Evolutionary conservation across 352 stramenopile genomes (phyloP), one percentile per base, ranked within the genome.

Genomic region (Phytophthora sp.): DNA sequence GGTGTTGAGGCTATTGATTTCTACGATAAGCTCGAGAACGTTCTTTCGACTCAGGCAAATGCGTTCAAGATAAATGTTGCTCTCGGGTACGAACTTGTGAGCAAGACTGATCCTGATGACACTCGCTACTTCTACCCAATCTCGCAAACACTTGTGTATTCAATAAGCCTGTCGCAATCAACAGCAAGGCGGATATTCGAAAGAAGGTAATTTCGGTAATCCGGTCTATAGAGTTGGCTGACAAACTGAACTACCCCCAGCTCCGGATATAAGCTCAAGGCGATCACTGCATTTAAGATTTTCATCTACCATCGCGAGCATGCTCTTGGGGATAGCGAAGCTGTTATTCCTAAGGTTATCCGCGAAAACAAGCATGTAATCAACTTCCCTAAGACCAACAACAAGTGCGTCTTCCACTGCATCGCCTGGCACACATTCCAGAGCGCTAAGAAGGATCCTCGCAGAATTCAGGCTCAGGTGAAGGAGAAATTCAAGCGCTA

Each of bases 271-370:
- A 41, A 41, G 35, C 15, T 41, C 4, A 41, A 41, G 35, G 15
- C 35, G 35, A 41, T 41, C 35, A 41, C 35, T 41, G 35, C 35
- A n/a, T 41, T 41, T 16, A 41, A 41, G 35, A 41, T 41, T 41
- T 41, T 41, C 11, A 16, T 41, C 35, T 41, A 41, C 35, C 35
- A 41, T 41, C 35, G 35, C 35, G 35, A 41, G 13, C 35, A 41
- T 41, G 35, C 35, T 41, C 35, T 41, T 41, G 35, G 35, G 15
- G 35, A 41, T 41, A 41, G 35, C 35, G 15, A 41, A 3, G 12
- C 35, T 41, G 35, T 41, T 21, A 41, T 41, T 41, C 35, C 35
- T 41, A 41, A 41, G 35, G 15, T 9, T 41, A 41, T 41, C 15
- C 35, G 15, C 35, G 35, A 41, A 41, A 41, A 41, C 15, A 41